Conservation (phyloP, 2,329 filamentous ascomycete genomes). For the Ophiostoma quercus region DNA sequence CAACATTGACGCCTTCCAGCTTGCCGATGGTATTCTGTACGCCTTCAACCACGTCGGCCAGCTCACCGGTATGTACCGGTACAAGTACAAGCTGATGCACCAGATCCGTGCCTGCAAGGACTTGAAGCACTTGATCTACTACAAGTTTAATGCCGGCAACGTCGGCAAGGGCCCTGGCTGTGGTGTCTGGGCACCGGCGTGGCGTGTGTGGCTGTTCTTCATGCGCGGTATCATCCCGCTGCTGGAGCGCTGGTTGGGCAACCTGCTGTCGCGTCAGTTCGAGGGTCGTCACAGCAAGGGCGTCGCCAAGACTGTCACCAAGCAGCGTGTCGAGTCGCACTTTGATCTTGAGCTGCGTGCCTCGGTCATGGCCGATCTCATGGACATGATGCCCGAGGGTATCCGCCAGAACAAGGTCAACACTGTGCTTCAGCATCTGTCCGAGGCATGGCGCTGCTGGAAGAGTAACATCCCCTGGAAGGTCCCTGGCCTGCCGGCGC, state of each 20-base stretch:
- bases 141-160: constrained; percentile 93
- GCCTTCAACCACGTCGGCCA: constrained; percentile 99
- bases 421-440: constrained; percentile 92
- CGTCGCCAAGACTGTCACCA: constrained; percentile 97
- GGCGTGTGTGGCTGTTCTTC: constrained; percentile 99
- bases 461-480: constrained; percentile 99
- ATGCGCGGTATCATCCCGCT: constrained; percentile 97
- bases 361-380: constrained; percentile 96
- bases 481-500: constrained; percentile 89
- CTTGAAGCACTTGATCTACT: constrained; percentile 97
- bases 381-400: constrained; percentile 99
- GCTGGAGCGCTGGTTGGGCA: constrained; percentile 94
- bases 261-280: constrained; percentile 92
- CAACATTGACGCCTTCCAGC: constrained; percentile 97
- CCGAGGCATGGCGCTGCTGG: constrained; percentile 98
- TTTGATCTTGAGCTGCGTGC: constrained; percentile 96
- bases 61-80: constrained; percentile 97
- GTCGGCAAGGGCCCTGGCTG: constrained; percentile 97
- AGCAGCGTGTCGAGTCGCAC: constrained; percentile 97
- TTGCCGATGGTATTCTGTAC: constrained; percentile 97
- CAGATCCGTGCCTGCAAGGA: constrained; percentile 99
- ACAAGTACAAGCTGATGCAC: constrained; percentile 99
- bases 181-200: constrained; percentile 98
- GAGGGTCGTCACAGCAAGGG: constrained; percentile 98
- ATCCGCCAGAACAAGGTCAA: constrained; percentile 99